Base-by-base conservation (phyloP, 106 monocot species). In the Chionographis japonica region DNA sequence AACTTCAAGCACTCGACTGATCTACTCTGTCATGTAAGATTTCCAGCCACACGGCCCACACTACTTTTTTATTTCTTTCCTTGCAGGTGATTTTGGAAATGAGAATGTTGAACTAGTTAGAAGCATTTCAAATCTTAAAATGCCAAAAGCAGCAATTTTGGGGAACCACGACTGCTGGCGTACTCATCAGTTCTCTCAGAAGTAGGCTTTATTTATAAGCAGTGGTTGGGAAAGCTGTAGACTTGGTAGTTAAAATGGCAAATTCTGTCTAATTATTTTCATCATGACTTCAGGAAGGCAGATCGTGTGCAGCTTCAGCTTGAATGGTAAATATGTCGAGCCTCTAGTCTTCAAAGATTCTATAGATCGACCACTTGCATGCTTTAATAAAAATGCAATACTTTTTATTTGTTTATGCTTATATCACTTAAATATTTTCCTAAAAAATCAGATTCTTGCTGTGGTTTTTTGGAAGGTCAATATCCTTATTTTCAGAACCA, bases 91-190 rank as follows among this genome's bases (percentile, higher is more conserved):
- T 76, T 97, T 82, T 80, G 95, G 95, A 37, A 83, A 97, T 79
- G 95, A 97, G 74, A 89, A 97, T 84, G 84, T 97, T 64, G 80
- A 89, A 67, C 61, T 97, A 68, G 95, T 97, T 60, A 78, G 72
- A 85, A 97, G 86, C 73, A 84, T 97, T 71, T 80, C 92, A 50
- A 69, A 72, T 37, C 84, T 97, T 58, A 68, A 83, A 49, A 54
- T 92, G 7, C 78, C 84, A 58, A 97, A 97, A 82, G 89, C 89
- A 57, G 80, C 81, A 58, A 97, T 97, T 60, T 70, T 97, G 53
- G 89, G 95, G 20, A 97, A 97, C 73, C 95, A 97, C 78, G 95
- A 97, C 69, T 82, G 77, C 40, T 92, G 95, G 95, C 52, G 73
- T 56, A 97, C 95, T 61, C 69, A 62, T 40, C 71, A 86, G 38